Percentiles rank a stretch among this genome's conserved stretches.
Conservation (phyloP, 371 early-diverging fungal genomes). For the Mortierella sp. region DNA sequence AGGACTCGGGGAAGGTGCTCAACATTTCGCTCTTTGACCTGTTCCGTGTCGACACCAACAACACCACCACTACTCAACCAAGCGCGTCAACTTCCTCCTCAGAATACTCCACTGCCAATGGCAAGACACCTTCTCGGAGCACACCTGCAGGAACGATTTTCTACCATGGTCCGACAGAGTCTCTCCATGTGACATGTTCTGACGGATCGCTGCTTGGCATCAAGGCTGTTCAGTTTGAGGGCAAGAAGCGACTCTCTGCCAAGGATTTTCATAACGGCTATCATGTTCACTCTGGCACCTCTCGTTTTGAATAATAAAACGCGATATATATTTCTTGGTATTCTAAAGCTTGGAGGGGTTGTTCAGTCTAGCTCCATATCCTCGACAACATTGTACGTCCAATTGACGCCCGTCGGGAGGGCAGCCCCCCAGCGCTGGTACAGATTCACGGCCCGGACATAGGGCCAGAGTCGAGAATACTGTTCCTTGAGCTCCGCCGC, state of each 20-base stretch:
- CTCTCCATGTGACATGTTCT: constrained; percentile 61
- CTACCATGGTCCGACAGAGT: constrained; percentile 54
- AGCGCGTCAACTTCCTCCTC: constrained; percentile 37
- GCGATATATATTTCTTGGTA: not conserved
- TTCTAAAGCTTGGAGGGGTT: not conserved
- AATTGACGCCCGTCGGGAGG: constrained; percentile 32
- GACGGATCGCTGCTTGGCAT: constrained; percentile 62
- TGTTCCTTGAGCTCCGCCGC: constrained; percentile 42
- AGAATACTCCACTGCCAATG: constrained; percentile 34
- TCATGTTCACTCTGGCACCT: constrained; percentile 57
- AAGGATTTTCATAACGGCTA: constrained; percentile 86
- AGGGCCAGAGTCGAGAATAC: constrained; percentile 53
- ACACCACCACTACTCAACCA: constrained; percentile 7
- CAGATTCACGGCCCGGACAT: constrained; percentile 44
- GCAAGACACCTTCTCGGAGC: not conserved
- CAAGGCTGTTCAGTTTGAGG: constrained; percentile 68
- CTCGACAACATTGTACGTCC: constrained; percentile 37
- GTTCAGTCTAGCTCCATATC: not conserved
- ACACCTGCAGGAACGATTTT: constrained; percentile 67
- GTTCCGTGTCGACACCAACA: constrained; percentile 22
- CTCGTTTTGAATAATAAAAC: constrained; percentile 49
- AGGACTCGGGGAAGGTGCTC: constrained; percentile 25
- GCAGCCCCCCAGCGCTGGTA: constrained; percentile 57
- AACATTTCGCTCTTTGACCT: constrained; percentile 44
- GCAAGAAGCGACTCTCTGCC: constrained; percentile 68